These are phyloP conservation scores for Oryza australiensis DNA, from an alignment of 176 grass and related monocot species.

Conservation along the genomic window DNA sequence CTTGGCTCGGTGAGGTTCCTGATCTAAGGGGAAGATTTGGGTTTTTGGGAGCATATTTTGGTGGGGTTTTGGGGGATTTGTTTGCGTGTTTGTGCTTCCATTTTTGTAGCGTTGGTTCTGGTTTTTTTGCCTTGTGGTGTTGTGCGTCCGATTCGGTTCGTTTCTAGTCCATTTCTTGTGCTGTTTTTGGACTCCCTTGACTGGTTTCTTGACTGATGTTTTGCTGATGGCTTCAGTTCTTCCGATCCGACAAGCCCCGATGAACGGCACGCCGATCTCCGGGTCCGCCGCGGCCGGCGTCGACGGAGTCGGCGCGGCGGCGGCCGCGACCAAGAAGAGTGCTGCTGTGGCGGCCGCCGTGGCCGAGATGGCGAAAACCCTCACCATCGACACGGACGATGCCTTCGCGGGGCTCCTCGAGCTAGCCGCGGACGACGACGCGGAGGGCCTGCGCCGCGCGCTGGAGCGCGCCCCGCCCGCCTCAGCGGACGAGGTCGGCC, in stretches of 20 bases:
- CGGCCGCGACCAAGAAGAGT: slow-evolving; percentile 42
- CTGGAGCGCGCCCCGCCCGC: slow-evolving; percentile 47
- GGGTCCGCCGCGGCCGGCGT: neutral
- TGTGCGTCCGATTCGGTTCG: slow-evolving; percentile 24
- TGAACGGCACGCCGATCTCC: slow-evolving; percentile 55
- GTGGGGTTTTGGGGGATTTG: neutral
- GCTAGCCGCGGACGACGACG: slow-evolving; percentile 65
- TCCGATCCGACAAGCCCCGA: slow-evolving; percentile 42
- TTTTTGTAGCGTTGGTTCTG: neutral
- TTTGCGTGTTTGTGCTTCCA: slow-evolving; percentile 7
- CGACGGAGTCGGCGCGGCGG: slow-evolving; percentile 7
- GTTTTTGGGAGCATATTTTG: neutral
- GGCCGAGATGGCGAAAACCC: slow-evolving; percentile 52
- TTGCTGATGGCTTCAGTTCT: slow-evolving; percentile 5
- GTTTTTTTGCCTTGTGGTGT: neutral
- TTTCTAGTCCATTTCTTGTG: slow-evolving; percentile 40
- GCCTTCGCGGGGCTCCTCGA: slow-evolving; percentile 58
- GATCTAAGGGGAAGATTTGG: slow-evolving; percentile 22
- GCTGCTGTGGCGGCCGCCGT: slow-evolving; percentile 27
- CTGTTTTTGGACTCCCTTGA: slow-evolving; percentile 34
- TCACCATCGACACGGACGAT: slow-evolving; percentile 64
- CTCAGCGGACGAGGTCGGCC: slow-evolving; percentile 56
- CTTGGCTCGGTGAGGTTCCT: slow-evolving; percentile 21
- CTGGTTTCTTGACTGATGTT: slow-evolving; percentile 36
- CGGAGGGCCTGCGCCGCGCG: slow-evolving; percentile 38